Evolutionary conservation across 139 green algal species (phyloP), one percentile per base, ranked within the genome.

Genomic region (Chlamydomonas sp.): DNA sequence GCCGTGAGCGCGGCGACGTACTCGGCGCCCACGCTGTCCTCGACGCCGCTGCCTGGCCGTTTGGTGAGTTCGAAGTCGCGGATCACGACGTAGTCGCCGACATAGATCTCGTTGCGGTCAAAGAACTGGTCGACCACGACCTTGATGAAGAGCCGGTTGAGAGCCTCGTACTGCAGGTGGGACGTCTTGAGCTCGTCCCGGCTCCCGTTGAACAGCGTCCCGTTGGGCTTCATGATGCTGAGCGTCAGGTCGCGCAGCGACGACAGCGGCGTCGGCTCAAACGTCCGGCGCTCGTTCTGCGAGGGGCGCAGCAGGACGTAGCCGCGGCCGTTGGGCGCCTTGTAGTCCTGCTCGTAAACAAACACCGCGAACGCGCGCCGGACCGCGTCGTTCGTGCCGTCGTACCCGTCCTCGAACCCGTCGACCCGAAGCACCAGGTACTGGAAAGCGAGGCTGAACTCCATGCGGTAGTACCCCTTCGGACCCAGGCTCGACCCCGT

Each of bases 131-230:
- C 8, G 16, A 43, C 30, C 22, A 48, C 26, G 5, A 68, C 31
- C 8, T 28, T 16, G 31, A 68, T n/a, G 60, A 49, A 49, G 16
- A 68, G 60, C 10, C 31, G 31, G 30, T 26, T 49, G 10, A 6
- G 10, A 6, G 60, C 8, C 31, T 68, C 60, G 31, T 49, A 48
- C 60, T 10, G 10, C 31, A 68, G 10, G 16, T 33, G 24, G 31
- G 60, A 38, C 60, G 34, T 30, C 16, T 28, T 16, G 10, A 68
- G 22, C 31, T 6, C 30, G 60, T 68, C 60, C 16, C 6, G 26
- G 60, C 60, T 68, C 31, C 48, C 48, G 60, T 68, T 68, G 30
- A 68, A 47, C 22, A 68, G 60, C 60, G 60, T 68, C 16, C 60
- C 60, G 60, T 68, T 68, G 31, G 60, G 60, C 13, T 48, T 43